phyloP scores from a whole-genome alignment of 192 early-diverging fungal genomes.

The Backusella macrospora region DNA sequence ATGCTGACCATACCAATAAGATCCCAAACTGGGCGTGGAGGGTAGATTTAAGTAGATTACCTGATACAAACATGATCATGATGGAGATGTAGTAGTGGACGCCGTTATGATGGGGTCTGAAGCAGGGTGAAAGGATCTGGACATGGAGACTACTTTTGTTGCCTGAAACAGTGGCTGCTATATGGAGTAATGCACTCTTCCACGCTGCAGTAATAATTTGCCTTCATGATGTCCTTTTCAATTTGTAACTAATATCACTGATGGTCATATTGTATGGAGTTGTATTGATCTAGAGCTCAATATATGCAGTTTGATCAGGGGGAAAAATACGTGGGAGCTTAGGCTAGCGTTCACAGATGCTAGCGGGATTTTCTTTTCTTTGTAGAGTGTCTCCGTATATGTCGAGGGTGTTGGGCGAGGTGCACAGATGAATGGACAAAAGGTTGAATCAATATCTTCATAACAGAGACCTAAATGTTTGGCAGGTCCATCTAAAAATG shows the following conservation, averaged over 20 bases:
- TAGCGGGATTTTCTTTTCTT: slow-evolving; percentile 25
- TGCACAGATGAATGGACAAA: slow-evolving; percentile 40
- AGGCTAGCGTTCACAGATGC: slow-evolving; percentile 25
- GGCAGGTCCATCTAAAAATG: slow-evolving; percentile 39
- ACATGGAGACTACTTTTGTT: slow-evolving; percentile 12
- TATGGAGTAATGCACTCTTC: slow-evolving; percentile 17
- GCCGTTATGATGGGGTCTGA: slow-evolving; percentile 27
- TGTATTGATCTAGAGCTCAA: background rate
- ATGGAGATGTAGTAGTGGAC: slow-evolving; percentile 33
- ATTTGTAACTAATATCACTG: slow-evolving; percentile 8
- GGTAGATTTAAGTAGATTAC: slow-evolving; percentile 30
- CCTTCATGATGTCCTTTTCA: slow-evolving; percentile 39
- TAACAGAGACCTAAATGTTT: slow-evolving; percentile 32
- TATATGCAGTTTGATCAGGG: slow-evolving; percentile 26
- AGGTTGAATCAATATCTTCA: slow-evolving; percentile 36
- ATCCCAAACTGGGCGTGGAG: slow-evolving; percentile 23
- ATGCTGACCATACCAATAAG: slow-evolving; percentile 28
- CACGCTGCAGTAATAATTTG: slow-evolving; percentile 23
- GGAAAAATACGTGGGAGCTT: slow-evolving; percentile 28
- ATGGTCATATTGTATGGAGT: slow-evolving; percentile 12
- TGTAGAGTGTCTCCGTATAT: slow-evolving; percentile 30
- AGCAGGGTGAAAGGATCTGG: slow-evolving; percentile 30
- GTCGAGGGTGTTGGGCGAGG: slow-evolving; percentile 31
- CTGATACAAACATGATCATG: slow-evolving; percentile 22
- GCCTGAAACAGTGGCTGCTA: background rate